Evolutionary conservation across 352 stramenopile species (phyloP).

Genomic region (Globisporangium megalacanthum): DNA sequence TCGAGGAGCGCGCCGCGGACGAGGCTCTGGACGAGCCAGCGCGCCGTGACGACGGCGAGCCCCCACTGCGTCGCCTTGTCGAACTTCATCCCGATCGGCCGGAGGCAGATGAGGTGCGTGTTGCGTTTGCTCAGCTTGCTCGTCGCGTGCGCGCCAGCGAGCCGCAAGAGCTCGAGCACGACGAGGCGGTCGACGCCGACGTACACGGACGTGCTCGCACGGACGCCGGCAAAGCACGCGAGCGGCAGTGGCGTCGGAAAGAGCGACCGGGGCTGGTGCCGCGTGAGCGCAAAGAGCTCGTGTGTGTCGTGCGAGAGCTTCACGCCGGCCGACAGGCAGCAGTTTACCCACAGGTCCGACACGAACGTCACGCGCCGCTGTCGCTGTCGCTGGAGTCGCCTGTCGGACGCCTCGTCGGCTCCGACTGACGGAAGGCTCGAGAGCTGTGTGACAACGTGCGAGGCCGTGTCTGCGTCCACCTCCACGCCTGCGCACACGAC

Average conservation of each 20-base stretch:
- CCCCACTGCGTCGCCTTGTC: slow-evolving; percentile 50
- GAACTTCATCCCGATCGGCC: slow-evolving; percentile 54
- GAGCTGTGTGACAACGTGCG: slow-evolving; percentile 26
- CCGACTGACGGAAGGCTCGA: slow-evolving; percentile 5
- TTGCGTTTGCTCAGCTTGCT: slow-evolving; percentile 47
- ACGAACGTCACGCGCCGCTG: slow-evolving; percentile 36
- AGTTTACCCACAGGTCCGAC: slow-evolving; percentile 70
- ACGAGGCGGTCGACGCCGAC: slow-evolving; percentile 56
- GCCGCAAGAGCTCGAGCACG: slow-evolving; percentile 40
- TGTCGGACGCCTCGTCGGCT: too few species aligned
- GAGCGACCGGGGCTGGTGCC: slow-evolving; percentile 35
- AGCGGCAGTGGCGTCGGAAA: slow-evolving; percentile 42
- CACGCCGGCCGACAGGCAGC: slow-evolving; percentile 40
- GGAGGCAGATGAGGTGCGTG: slow-evolving; percentile 59
- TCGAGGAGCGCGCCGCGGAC: slow-evolving; percentile 37
- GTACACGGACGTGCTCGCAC: slow-evolving; percentile 61
- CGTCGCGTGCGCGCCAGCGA: slow-evolving; percentile 51
- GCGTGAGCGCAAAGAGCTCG: slow-evolving; percentile 35
- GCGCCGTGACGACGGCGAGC: slow-evolving; percentile 46
- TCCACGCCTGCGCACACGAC: slow-evolving; percentile 52
- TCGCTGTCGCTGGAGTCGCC: not conserved
- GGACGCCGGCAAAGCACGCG: slow-evolving; percentile 38
- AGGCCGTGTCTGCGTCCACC: slow-evolving; percentile 23
- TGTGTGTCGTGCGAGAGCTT: slow-evolving; percentile 47
- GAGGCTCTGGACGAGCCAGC: slow-evolving; percentile 67